Conservation (phyloP, 208 protist genomes). For the Leishmania martiniquensis region DNA sequence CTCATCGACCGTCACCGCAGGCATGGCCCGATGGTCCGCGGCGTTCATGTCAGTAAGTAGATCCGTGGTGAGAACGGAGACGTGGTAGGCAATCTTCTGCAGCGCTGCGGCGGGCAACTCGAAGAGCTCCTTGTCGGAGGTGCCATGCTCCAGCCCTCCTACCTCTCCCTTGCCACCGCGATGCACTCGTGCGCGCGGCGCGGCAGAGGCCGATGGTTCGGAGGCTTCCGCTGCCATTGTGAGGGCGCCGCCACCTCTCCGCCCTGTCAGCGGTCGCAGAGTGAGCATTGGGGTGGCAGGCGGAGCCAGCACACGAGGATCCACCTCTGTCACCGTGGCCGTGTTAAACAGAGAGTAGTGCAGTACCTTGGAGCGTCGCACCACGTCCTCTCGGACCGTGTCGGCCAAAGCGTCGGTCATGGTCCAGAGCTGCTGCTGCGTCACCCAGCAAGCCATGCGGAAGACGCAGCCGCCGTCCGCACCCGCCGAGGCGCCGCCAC, state of each 20-base stretch:
- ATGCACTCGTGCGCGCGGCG: neutral
- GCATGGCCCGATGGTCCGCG: neutral
- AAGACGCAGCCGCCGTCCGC: constrained; percentile 29
- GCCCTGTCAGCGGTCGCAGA: constrained; percentile 15
- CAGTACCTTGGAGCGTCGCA: constrained; percentile 29
- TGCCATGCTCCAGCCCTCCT: neutral
- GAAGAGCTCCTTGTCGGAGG: constrained; percentile 21
- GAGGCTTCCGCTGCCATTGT: neutral
- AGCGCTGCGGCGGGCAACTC: constrained; percentile 39
- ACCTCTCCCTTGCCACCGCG: neutral
- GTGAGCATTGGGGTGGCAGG: constrained; percentile 31
- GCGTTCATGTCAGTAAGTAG: constrained; percentile 31
- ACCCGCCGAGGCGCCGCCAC: neutral
- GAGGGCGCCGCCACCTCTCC: neutral
- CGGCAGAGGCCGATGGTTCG: neutral
- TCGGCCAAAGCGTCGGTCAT: constrained; percentile 59
- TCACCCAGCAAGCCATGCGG: constrained; percentile 70
- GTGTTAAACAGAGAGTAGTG: constrained; percentile 37
- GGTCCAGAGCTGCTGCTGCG: constrained; percentile 50
- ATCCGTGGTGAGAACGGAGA: constrained; percentile 57
- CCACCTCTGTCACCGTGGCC: constrained; percentile 13
- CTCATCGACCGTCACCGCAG: constrained; percentile 20
- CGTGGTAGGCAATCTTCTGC: constrained; percentile 49
- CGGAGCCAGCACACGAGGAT: constrained; percentile 34
- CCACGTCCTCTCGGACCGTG: constrained; percentile 63